These are phyloP conservation scores for Vigna nakashimae DNA, from an alignment of 306 rosid genomes.

Conservation along the genomic window DNA sequence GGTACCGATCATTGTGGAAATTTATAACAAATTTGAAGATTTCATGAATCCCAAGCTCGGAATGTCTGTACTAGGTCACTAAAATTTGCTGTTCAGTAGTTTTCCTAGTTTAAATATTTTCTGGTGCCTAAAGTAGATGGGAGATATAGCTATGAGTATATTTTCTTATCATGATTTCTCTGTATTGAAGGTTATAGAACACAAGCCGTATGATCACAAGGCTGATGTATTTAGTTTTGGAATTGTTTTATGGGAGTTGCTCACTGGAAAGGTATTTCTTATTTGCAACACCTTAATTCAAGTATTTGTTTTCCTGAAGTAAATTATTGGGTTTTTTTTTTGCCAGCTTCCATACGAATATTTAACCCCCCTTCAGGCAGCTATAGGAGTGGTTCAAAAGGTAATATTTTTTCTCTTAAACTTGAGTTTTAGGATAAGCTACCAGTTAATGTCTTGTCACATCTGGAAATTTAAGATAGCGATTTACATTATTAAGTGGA, in stretches of 20 bases:
- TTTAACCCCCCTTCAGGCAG: constrained; percentile 97
- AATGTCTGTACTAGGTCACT: constrained; percentile 9
- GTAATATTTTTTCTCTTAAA: constrained; percentile 46
- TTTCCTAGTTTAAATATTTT: constrained; percentile 14
- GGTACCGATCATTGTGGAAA: neutral
- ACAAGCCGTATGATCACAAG: constrained; percentile 98
- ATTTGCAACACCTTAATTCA: neutral
- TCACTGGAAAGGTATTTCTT: constrained; percentile 87
- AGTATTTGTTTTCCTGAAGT: neutral
- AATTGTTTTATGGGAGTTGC: constrained; percentile 90
- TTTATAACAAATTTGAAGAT: constrained; percentile 26
- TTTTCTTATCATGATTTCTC: constrained; percentile 65
- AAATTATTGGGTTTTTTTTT: constrained; percentile 35
- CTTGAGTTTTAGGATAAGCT: constrained; percentile 33
- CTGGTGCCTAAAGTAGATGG: constrained; percentile 32
- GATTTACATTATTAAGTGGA: constrained; percentile 22
- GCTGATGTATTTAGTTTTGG: constrained; percentile 98
- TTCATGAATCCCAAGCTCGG: constrained; percentile 20
- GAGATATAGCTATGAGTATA: constrained; percentile 42
- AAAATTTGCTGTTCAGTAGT: constrained; percentile 4
- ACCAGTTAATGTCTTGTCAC: constrained; percentile 19
- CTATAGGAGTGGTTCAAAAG: constrained; percentile 96
- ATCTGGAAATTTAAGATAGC: neutral
- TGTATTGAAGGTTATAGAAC: constrained; percentile 94
- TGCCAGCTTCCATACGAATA: constrained; percentile 93